Evolutionary conservation across 352 stramenopile species (phyloP), one percentile per base, ranked within the genome.

Genomic region (Phytophthora pisi): DNA sequence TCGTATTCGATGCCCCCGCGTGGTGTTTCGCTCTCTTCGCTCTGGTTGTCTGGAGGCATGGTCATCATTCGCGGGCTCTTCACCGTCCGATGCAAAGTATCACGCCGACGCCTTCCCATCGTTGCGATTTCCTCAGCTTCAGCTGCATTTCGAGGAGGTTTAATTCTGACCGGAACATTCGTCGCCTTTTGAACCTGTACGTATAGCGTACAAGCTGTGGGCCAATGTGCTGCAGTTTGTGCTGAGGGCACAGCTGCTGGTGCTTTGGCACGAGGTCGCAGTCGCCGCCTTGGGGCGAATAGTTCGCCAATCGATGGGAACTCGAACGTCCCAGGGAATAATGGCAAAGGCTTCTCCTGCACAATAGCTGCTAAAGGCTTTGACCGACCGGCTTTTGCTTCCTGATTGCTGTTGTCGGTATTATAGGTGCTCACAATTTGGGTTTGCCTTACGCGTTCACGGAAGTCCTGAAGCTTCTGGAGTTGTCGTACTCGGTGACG

Each of bases 341-440:
- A 56, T n/a, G 91, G 90, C 34, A 97, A 61, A 20, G 84, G 74
- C 50, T 91, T 82, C 51, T 98, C 91, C 45, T 95, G 91, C 16
- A 97, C 85, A 54, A 97, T 94, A 1, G 68, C 86, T 11, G 79
- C 69, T 13, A 94, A 64, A 28, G 47, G 56, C 45, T 72, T 78
- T 2, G 57, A 57, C 18, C 66, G 70, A 53, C 56, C 51, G 18
- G 51, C 72, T 73, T 24, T 66, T 57, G 28, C 65, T 55, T 59
- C 64, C 56, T 67, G 54, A 8, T 66, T 62, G 23, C 40, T 59
- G 23, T 45, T 66, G 11, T 60, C 51, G 20, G 61, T 63, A 11
- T 75, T 74, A 52, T 75, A 75, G 34, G 26, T 66, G 15, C 42
- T 54, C 23, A 75, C 66, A 54, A 62, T 71, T 64, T 78, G 61